Evolutionary conservation across 805 yeast genomes (phyloP).

Genomic region (Starmerella stellata): DNA sequence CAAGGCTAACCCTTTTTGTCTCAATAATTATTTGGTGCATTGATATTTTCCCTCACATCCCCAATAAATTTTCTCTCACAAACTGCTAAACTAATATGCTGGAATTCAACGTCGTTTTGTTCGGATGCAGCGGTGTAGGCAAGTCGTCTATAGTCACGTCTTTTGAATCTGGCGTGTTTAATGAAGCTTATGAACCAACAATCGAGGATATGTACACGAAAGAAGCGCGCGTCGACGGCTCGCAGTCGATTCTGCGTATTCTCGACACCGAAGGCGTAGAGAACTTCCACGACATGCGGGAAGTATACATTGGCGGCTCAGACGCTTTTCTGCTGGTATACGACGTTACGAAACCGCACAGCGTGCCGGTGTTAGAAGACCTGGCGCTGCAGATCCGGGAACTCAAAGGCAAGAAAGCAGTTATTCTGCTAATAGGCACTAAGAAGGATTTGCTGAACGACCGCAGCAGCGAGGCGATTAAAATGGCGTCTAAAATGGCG

Average conservation of each 20-base stretch:
- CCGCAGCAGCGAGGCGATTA: constrained; percentile 58
- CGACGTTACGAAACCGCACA: constrained; percentile 57
- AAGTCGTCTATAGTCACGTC: constrained; percentile 86
- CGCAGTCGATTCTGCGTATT: constrained; percentile 70
- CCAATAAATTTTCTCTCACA: too few species aligned
- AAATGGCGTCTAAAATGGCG: constrained; percentile 67
- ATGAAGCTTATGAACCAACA: constrained; percentile 89
- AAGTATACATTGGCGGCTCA: constrained; percentile 49
- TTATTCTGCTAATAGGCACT: constrained; percentile 81
- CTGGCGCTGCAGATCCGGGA: constrained; percentile 69
- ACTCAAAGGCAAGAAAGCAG: constrained; percentile 66
- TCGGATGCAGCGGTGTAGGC: constrained; percentile 97
- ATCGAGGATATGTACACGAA: constrained; percentile 90
- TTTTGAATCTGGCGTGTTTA: constrained; percentile 75
- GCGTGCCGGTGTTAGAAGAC: constrained; percentile 59
- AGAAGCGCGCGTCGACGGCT: constrained; percentile 72
- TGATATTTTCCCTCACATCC: too few species aligned
- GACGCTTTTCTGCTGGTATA: constrained; percentile 80
- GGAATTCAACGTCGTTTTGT: constrained; percentile 77
- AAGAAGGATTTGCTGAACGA: constrained; percentile 59
- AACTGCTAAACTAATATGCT: too few species aligned
- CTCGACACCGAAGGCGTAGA: constrained; percentile 90
- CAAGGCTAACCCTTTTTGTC: too few species aligned
- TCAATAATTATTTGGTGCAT: too few species aligned
- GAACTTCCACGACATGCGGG: constrained; percentile 92